Percentiles rank a stretch among this genome's conserved stretches.
Evolutionary conservation across 257 asterid species (phyloP).

Genomic region (Verbascum thapsus): DNA sequence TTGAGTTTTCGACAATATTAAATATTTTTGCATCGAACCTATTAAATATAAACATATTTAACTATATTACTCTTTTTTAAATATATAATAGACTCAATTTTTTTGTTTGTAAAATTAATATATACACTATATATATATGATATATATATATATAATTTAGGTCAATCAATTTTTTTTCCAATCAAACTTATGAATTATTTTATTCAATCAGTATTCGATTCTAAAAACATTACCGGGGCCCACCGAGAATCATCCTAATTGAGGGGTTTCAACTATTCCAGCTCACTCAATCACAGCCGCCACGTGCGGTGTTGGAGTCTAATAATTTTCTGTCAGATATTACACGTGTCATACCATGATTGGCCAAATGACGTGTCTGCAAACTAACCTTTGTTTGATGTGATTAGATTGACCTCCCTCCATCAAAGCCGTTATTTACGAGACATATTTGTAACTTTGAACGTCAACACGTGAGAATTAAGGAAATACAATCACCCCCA

Average conservation of each 20-base stretch:
- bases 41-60: too few species aligned
- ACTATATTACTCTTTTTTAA: too few species aligned
- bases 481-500: neutral
- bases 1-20: too few species aligned
- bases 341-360: conserved; percentile 28
- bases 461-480: neutral
- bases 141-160: too few species aligned
- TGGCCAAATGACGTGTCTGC: conserved; percentile 39
- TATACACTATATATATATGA: too few species aligned
- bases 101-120: too few species aligned
- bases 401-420: conserved; percentile 37
- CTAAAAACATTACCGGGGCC: too few species aligned
- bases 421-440: neutral
- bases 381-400: neutral
- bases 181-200: too few species aligned
- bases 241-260: neutral
- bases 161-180: too few species aligned
- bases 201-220: too few species aligned
- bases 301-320: conserved; percentile 46
- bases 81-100: too few species aligned
- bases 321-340: neutral
- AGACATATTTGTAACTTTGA: neutral
- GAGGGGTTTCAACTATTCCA: neutral
- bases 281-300: conserved; percentile 39
- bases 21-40: too few species aligned